A percentile compares a stretch with the other conserved stretches of the same genome.
These are phyloP conservation scores for Gynandropsis gynandra DNA, from an alignment of 345 rosid species.

Conservation along the genomic window DNA sequence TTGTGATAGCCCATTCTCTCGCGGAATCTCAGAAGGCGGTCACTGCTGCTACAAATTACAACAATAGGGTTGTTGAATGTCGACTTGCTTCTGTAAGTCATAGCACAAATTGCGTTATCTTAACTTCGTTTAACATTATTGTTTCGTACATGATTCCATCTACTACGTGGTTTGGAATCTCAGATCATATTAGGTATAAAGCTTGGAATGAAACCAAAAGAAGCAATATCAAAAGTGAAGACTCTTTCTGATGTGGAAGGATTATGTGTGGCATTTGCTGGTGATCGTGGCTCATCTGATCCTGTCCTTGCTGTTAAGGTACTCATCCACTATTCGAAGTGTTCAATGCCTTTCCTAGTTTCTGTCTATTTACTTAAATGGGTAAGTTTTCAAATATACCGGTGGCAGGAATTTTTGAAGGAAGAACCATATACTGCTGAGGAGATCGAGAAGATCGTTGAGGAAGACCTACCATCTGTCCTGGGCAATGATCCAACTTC, in stretches of 20 bases:
- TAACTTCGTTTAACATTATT: slow-evolving; percentile 4
- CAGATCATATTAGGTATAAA: slow-evolving; percentile 85
- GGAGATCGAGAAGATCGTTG: slow-evolving; percentile 60
- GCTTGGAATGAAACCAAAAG: slow-evolving; percentile 73
- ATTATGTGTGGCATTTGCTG: slow-evolving; percentile 61
- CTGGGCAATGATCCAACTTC: slow-evolving; percentile 61
- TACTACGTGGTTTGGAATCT: slow-evolving; percentile 21
- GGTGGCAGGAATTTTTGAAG: slow-evolving; percentile 55
- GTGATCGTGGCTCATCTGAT: slow-evolving; percentile 50
- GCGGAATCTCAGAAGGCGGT: slow-evolving; percentile 97
- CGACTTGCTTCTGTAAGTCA: slow-evolving; percentile 81
- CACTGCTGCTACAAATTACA: slow-evolving; percentile 92
- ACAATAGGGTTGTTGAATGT: slow-evolving; percentile 96
- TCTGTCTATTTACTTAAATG: background rate
- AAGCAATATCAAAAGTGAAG: slow-evolving; percentile 61
- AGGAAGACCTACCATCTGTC: slow-evolving; percentile 46
- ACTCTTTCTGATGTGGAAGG: slow-evolving; percentile 96
- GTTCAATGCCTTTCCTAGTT: background rate
- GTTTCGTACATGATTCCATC: slow-evolving; percentile 12
- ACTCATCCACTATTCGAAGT: slow-evolving; percentile 12
- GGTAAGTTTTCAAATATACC: background rate
- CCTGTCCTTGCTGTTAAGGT: slow-evolving; percentile 91
- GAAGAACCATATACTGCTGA: slow-evolving; percentile 75
- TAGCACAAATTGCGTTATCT: background rate
- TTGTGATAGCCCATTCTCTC: slow-evolving; percentile 87